Base-by-base conservation (phyloP, 305 asterid genomes). In the Fraxinus latifolia region DNA sequence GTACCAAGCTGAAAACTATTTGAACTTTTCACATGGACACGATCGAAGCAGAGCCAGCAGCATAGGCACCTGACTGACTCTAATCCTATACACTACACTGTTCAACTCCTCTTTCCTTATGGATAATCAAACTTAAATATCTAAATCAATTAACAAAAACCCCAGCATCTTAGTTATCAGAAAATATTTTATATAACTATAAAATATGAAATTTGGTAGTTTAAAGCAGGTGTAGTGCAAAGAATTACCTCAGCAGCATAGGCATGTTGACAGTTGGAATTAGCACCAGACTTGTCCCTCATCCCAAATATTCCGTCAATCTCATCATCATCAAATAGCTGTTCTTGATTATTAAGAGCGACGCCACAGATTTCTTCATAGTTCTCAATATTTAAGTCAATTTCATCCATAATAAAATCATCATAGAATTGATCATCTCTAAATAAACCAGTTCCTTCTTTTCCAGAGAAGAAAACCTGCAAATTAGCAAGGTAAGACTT, bases 331-430 rank as follows among this genome's bases (percentile, higher is more conserved):
- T 84, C 86, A 33, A 91, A 86, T 81, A 90, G 89, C 68, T 78
- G 86, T 21, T 89, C 90, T 6, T 88, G 84, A 77, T 88, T 77
- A 75, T 85, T 87, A 84, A 87, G 88, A 73, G 87, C 85, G 67
- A 50, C 81, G 42, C 89, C 93, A 84, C 90, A 88, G 27, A 92
- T 78, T 58, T 90, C 95, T 75, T 91, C 91, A 47, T 90, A 91
- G 84, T 88, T 84, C 67, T 88, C 93, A 79, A 89, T 78, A 70
- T 85, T 83, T 6, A 89, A 53, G 79, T 89, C 93, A 82, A 87
- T 85, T 77, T 89, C 97, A 82, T 93, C 92, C 89, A 90, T 80
- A 76, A 80, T 86, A 78, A 88, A 88, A 81, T 87, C 88, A 76
- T 87, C 92, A 74, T 82, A 86, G 80, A 89, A 88, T 68, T 79